phyloP scores from a whole-genome alignment of 495 filamentous ascomycete species.

The Aspergillus funiculosus region DNA sequence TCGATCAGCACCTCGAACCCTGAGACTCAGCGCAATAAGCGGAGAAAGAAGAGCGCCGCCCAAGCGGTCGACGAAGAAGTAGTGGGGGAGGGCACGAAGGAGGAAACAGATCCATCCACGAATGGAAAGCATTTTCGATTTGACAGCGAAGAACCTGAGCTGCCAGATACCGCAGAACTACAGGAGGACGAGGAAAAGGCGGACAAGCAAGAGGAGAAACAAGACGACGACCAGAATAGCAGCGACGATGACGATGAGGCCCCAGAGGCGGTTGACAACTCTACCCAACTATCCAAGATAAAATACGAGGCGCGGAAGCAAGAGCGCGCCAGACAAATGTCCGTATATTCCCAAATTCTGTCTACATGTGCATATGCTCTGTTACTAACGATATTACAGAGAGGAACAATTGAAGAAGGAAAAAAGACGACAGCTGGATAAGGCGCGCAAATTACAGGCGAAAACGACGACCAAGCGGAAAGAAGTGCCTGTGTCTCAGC shows the following conservation, averaged over 20 bases:
- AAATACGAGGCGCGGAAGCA: constrained; percentile 40
- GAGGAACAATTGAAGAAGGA: constrained; percentile 40
- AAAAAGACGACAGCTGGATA: constrained; percentile 47
- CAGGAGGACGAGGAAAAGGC: constrained; percentile 25
- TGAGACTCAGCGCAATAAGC: constrained; percentile 32
- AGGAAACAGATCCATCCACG: constrained; percentile 16
- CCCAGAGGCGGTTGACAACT: constrained; percentile 46
- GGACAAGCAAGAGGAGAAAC: constrained; percentile 22
- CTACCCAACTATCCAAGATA: constrained; percentile 36
- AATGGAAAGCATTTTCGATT: constrained; percentile 39
- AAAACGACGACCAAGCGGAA: constrained; percentile 37
- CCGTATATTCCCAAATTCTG: constrained; percentile 13
- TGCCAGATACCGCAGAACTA: constrained; percentile 18
- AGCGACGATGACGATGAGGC: constrained; percentile 45
- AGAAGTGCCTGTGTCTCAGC: constrained; percentile 7
- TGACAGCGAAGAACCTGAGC: constrained; percentile 40
- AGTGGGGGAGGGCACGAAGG: constrained; percentile 14
- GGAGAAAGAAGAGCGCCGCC: constrained; percentile 32
- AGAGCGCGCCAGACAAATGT: constrained; percentile 34
- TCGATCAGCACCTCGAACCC: constrained; percentile 16
- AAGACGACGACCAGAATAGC: constrained; percentile 29
- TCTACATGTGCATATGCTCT: neutral
- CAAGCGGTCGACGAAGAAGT: constrained; percentile 20
- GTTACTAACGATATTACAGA: constrained; percentile 27
- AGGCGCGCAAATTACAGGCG: constrained; percentile 43